Evolutionary conservation across 2,329 filamentous ascomycete species (phyloP).

Genomic region (Botrytis sinoallii): DNA sequence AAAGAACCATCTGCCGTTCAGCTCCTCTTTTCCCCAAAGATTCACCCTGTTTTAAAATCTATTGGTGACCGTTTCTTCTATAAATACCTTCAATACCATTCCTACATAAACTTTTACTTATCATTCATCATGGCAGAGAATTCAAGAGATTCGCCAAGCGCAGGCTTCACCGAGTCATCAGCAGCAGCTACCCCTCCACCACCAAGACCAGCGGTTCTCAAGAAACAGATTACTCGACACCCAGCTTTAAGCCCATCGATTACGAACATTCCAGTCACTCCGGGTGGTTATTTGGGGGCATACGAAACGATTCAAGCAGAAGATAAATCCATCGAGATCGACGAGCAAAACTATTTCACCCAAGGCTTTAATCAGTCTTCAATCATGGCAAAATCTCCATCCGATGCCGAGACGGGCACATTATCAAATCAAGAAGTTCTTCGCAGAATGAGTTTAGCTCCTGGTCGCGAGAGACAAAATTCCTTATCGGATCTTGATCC

Average conservation of each 20-base stretch:
- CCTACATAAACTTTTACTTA: not conserved
- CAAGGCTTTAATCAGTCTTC: slow-evolving; percentile 24
- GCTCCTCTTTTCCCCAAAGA: not conserved
- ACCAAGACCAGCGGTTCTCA: slow-evolving; percentile 8
- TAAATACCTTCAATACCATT: not conserved
- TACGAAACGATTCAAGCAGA: slow-evolving; percentile 23
- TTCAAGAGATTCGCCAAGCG: slow-evolving; percentile 7
- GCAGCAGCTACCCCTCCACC: not conserved
- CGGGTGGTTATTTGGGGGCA: slow-evolving; percentile 29
- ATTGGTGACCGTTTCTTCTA: not conserved
- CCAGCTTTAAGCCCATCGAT: slow-evolving; percentile 32
- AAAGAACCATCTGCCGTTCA: not conserved
- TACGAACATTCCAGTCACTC: slow-evolving; percentile 36
- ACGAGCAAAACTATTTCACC: slow-evolving; percentile 30
- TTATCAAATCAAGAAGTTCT: slow-evolving; percentile 44
- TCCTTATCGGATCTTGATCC: slow-evolving; percentile 52
- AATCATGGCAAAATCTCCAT: slow-evolving; percentile 33
- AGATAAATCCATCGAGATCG: slow-evolving; percentile 14
- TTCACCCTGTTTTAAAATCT: not conserved
- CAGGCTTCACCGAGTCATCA: not conserved
- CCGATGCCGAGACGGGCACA: slow-evolving; percentile 37
- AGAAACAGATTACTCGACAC: slow-evolving; percentile 30
- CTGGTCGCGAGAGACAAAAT: slow-evolving; percentile 33
- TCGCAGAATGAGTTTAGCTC: slow-evolving; percentile 43
- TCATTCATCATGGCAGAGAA: slow-evolving; percentile 19